Conservation (phyloP, 148 eudicot genomes). For the Dianthus caryophyllus region DNA sequence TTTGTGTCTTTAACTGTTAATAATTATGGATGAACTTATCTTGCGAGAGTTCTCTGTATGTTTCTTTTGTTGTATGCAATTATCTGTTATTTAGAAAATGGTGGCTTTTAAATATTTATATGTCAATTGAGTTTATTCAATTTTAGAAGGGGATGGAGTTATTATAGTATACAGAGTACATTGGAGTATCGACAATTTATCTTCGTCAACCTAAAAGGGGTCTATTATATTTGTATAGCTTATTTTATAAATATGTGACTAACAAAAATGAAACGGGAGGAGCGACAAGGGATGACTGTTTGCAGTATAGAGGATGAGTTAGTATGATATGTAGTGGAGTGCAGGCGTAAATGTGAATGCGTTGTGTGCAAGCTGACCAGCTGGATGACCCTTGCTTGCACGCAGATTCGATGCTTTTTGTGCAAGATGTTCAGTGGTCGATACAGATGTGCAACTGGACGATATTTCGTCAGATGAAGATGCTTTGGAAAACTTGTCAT, state of each 20-base stretch:
- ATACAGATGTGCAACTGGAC: slow-evolving; percentile 45
- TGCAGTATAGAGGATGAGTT: too few species aligned
- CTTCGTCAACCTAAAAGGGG: background rate
- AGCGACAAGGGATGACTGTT: too few species aligned
- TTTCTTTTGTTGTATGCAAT: background rate
- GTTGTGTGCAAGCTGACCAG: background rate
- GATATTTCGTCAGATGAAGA: slow-evolving; percentile 44
- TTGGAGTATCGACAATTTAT: background rate
- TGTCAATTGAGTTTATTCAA: background rate
- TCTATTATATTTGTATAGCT: too few species aligned
- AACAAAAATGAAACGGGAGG: too few species aligned
- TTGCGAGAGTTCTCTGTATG: background rate
- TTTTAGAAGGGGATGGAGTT: background rate
- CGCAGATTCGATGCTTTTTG: slow-evolving; percentile 52
- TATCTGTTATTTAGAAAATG: background rate
- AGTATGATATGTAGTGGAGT: too few species aligned
- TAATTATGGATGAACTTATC: too few species aligned
- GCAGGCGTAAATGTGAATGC: background rate
- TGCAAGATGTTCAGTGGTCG: slow-evolving; percentile 56
- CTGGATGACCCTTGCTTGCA: slow-evolving; percentile 7
- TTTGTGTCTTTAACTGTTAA: too few species aligned
- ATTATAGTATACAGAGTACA: too few species aligned
- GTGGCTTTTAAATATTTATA: background rate
- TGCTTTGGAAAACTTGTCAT: slow-evolving; percentile 41
- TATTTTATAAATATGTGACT: background rate